Base-by-base conservation (phyloP, 495 filamentous ascomycete species). In the Xylaria nigripes region DNA sequence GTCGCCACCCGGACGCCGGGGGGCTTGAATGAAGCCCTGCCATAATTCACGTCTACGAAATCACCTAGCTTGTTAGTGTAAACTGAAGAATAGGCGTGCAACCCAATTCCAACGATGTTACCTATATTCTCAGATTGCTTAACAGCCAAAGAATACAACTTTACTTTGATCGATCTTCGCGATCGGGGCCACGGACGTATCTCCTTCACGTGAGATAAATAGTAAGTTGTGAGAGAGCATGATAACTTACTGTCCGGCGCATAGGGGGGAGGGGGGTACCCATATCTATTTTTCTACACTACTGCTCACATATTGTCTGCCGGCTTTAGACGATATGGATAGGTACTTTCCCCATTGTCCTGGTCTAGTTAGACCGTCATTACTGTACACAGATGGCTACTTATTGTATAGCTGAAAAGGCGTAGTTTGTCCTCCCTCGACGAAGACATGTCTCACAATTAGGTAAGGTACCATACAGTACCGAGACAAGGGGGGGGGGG, bases 11-110 rank as follows among this genome's bases (percentile, higher is more conserved):
- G 23, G 51, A 38, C 23, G 8, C 30, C 21, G 32, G 38, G 22
- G 55, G 54, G 18, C 19, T 29, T 54, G 60, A 44, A 24, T 62
- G 61, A 51, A 42, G 46, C 38, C 13, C 40, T 13, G 54, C 47
- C 58, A 63, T 63, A 1, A 43, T 43, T 42, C 27, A 43, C 34
- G 13, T n/a, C 30, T 41, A 12, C 9, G 29, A n/a, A 34, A 5
- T 19, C 18, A 24, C 18, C 45, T 13, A 24, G 15, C 10, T 30
- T 29, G 40, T n/a, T n/a, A 29, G 25, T 15, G 13, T 24, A 44
- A 32, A 36, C 2, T 24, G 49, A 41, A 21, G 25, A 24, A 16
- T 21, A 13, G 22, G 8, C 42, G 48, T 30, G 29, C 42, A 7
- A 18, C 23, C 21, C 36, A 27, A 23, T 30, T 29, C 27, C 27